Percentiles rank a stretch among this genome's conserved stretches.
Evolutionary conservation across 1,284 basidiomycete species (phyloP).

Genomic region (Sutorius eximius): DNA sequence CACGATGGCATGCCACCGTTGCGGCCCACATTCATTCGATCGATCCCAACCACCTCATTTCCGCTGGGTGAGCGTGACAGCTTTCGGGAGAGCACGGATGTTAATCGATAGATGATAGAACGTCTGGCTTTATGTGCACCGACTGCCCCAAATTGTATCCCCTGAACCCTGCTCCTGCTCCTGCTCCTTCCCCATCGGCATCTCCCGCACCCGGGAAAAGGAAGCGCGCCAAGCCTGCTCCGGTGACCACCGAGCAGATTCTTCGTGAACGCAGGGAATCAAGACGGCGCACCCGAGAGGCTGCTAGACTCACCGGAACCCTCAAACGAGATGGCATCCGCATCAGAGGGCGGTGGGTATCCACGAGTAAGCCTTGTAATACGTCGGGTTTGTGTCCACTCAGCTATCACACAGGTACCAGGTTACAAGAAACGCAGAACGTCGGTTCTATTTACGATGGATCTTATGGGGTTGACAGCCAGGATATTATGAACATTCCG

Average conservation of each 20-base stretch:
- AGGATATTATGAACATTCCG: constrained; percentile 61
- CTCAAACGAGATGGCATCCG: constrained; percentile 42
- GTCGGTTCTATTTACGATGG: constrained; percentile 58
- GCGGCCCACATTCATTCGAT: constrained; percentile 45
- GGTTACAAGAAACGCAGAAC: constrained; percentile 41
- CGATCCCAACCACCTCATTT: constrained; percentile 66
- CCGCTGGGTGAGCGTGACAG: constrained; percentile 49
- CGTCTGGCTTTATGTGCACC: constrained; percentile 57
- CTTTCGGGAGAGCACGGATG: background rate
- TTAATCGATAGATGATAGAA: constrained; percentile 35
- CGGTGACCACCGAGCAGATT: constrained; percentile 46
- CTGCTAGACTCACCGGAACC: constrained; percentile 28
- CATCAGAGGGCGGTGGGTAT: constrained; percentile 61
- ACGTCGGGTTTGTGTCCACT: background rate
- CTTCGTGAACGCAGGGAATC: constrained; percentile 48
- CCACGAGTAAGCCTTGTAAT: constrained; percentile 43
- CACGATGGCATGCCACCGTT: constrained; percentile 53
- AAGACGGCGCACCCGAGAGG: constrained; percentile 37
- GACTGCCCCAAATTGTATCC: constrained; percentile 59
- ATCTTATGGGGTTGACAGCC: constrained; percentile 61
- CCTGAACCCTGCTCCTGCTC: constrained; percentile 29
- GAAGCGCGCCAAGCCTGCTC: constrained; percentile 38
- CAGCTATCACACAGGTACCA: constrained; percentile 38
- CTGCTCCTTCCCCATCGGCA: constrained; percentile 41
- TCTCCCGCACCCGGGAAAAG: constrained; percentile 35